These are phyloP conservation scores for Luffa acutangula DNA, from an alignment of 306 rosid species.

Conservation along the genomic window DNA sequence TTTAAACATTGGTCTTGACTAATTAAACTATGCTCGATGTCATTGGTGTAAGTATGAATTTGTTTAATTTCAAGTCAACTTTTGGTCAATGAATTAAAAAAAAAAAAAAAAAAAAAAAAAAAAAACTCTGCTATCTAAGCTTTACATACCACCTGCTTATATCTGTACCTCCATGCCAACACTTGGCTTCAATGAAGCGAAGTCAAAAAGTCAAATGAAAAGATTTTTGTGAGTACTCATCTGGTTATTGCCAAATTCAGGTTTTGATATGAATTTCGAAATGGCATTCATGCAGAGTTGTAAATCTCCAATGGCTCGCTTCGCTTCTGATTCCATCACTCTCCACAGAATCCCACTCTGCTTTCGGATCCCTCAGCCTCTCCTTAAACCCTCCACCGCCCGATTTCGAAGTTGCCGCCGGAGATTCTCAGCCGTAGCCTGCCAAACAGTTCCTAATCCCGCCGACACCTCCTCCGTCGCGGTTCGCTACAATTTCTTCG, in stretches of 20 bases:
- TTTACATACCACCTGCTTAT: neutral
- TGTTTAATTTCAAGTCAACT: neutral
- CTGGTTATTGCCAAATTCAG: neutral
- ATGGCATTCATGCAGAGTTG: neutral
- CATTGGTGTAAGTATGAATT: neutral
- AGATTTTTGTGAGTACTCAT: neutral
- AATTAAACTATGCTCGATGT: no score
- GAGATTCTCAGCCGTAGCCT: slow-evolving; percentile 34
- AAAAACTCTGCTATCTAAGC: neutral
- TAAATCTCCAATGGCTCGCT: slow-evolving; percentile 42
- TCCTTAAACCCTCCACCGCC: slow-evolving; percentile 3
- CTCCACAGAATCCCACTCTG: slow-evolving; percentile 54
- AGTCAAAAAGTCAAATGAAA: neutral
- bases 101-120: no score
- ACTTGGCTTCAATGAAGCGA: neutral
- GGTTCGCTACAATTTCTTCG: slow-evolving; percentile 22
- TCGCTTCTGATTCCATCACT: slow-evolving; percentile 45
- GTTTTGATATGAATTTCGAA: neutral
- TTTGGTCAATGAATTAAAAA: neutral
- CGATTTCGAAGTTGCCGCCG: slow-evolving; percentile 15
- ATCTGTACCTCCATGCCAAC: no score
- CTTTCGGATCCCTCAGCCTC: slow-evolving; percentile 23
- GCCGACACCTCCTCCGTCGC: slow-evolving; percentile 33
- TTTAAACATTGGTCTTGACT: no score
- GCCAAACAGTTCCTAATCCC: slow-evolving; percentile 44